Percentiles rank a stretch among this genome's conserved stretches.
Conservation (phyloP, 345 rosid species). For the Ceriops zippeliana region DNA sequence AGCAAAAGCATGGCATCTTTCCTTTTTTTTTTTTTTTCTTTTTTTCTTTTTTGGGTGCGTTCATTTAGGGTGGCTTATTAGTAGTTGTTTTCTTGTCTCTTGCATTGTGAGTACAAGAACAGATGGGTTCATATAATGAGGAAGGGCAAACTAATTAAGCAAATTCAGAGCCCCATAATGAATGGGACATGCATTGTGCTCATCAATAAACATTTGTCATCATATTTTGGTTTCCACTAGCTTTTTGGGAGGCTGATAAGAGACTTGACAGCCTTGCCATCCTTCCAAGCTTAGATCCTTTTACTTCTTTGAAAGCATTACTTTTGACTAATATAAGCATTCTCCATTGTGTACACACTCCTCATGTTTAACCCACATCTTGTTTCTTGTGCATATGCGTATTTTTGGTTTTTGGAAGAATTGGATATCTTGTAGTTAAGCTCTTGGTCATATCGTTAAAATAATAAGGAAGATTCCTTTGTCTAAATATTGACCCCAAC, state of each 20-base stretch:
- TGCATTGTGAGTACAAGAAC: too few species aligned
- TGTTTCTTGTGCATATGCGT: neutral
- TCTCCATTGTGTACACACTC: neutral
- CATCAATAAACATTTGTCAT: conserved; percentile 16
- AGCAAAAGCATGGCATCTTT: too few species aligned
- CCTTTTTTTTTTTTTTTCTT: too few species aligned
- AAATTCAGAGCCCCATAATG: neutral
- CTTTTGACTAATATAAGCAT: conserved; percentile 33
- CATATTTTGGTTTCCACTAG: neutral
- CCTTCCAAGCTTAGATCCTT: conserved; percentile 28
- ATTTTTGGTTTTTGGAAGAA: neutral
- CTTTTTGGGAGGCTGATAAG: conserved; percentile 14
- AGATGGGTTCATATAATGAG: neutral
- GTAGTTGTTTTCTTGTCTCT: neutral
- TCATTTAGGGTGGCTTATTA: neutral
- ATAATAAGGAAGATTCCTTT: too few species aligned
- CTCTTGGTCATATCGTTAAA: too few species aligned
- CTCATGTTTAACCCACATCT: neutral
- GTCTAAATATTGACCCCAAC: too few species aligned
- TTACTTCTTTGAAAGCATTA: conserved; percentile 28
- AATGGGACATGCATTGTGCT: too few species aligned
- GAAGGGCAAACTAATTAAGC: neutral
- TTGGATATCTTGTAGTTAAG: too few species aligned
- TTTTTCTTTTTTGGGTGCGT: neutral
- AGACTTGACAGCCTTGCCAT: conserved; percentile 22